Evolutionary conservation across 2,329 filamentous ascomycete genomes (phyloP), one percentile per base, ranked within the genome.

Genomic region (Botrytis porri): DNA sequence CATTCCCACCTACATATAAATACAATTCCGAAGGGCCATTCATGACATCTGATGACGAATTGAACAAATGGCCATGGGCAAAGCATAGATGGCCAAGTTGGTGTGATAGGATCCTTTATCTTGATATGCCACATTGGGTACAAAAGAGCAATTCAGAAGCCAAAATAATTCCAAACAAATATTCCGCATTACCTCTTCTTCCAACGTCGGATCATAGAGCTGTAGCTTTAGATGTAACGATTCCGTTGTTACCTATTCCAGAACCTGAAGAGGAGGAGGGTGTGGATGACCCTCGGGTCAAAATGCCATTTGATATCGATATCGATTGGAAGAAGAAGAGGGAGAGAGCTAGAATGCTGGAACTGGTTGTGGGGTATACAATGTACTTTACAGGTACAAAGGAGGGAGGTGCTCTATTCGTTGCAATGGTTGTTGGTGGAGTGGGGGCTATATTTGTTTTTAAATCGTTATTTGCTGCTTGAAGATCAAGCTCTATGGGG

Each of bases 1-100:
- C 82, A 6, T 99, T 98, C 79, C 92, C 94, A 1, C 96, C 96
- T 0, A 98, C 96, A 0, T 99, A 99, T 85, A 99, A 99, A 82
- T 97, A 96, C 81, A 86, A 87, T 48, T 81, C 87, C 1, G 78
- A 83, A 43, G 80, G 81, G 12, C 83, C 84, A 22, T 83, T 82
- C 39, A 77, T 86, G 73, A 83, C 82, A 2, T 75, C 77, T 18
- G 80, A 80, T 22, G 80, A 78, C 74, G 81, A 83, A 51, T 80
- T 83, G 4, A 82, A 86, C 6, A 83, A 84, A 18, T 95, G 92
- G 90, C 83, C 85, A 45, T 98, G 94, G 88, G 93, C 94, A 12
- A 85, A 86, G 73, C 93, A 97, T 81, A 90, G 96, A 63, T 97
- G 93, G 87, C 95, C 96, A 1, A 91, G 91, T 79, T 98, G 95